Conservation (phyloP, 2,329 filamentous ascomycete species). For the Verticillium longisporum region DNA sequence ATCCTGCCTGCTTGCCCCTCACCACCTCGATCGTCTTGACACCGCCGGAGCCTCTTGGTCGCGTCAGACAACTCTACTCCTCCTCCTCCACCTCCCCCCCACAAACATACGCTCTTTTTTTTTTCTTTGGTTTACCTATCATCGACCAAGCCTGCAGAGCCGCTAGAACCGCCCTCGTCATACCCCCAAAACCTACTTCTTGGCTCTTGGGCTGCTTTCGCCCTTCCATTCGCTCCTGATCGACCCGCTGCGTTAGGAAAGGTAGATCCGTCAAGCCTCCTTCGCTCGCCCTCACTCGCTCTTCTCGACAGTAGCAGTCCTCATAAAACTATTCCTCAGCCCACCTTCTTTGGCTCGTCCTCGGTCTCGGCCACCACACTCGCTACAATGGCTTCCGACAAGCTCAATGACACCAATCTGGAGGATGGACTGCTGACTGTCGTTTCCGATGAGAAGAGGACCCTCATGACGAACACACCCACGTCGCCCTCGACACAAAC, state of each 20-base stretch:
- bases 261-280: constrained; percentile 5
- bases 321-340: constrained; percentile 1
- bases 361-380: background rate
- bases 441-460: constrained; percentile 10
- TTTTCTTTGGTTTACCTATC: background rate
- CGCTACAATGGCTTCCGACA: constrained; percentile 10
- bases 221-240: constrained; percentile 2
- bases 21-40: background rate
- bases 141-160: background rate
- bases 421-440: constrained; percentile 13
- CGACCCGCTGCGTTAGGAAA: constrained; percentile 2
- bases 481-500: constrained; percentile 1
- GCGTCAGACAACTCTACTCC: background rate
- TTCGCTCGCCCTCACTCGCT: background rate
- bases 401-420: constrained; percentile 9
- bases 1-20: background rate
- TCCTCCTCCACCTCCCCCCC: background rate
- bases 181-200: background rate
- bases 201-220: background rate
- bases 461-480: constrained; percentile 1
- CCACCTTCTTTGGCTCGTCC: constrained; percentile 5
- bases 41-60: background rate
- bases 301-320: background rate
- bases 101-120: background rate
- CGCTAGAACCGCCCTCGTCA: background rate